phyloP scores from a whole-genome alignment of 2,329 filamentous ascomycete genomes.

The Neonectria neomacrospora region DNA sequence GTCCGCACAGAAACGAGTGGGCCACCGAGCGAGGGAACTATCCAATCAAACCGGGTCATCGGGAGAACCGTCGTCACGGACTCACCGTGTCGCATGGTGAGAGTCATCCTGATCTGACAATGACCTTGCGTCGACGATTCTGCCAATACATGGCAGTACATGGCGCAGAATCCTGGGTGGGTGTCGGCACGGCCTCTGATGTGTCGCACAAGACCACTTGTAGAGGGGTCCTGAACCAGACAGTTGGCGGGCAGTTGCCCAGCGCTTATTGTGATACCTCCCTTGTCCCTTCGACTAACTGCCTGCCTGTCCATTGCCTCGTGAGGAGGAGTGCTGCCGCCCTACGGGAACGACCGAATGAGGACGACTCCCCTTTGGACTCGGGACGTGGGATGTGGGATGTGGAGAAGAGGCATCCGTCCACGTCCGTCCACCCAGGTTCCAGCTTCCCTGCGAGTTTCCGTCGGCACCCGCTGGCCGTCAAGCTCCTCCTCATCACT shows the following conservation, averaged over 20 bases:
- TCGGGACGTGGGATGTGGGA: conserved; percentile 17
- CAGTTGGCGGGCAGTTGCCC: conserved; percentile 2
- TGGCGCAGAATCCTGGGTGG: conserved; percentile 35
- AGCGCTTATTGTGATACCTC: conserved; percentile 11
- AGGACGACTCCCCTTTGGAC: conserved; percentile 7
- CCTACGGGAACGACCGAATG: neutral
- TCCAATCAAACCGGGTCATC: conserved; percentile 34
- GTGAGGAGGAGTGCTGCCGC: neutral
- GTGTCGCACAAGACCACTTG: conserved; percentile 31
- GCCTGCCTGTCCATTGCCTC: neutral
- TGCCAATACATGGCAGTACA: conserved; percentile 26
- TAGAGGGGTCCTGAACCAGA: neutral
- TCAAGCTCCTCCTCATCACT: conserved; percentile 15
- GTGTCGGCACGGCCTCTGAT: conserved; percentile 28
- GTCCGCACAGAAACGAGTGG: conserved; percentile 8
- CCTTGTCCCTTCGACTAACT: neutral
- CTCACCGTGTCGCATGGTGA: conserved; percentile 42
- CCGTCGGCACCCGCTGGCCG: conserved; percentile 6
- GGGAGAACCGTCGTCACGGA: conserved; percentile 26
- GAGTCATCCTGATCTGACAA: conserved; percentile 43
- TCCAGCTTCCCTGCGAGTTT: conserved; percentile 16
- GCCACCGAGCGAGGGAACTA: conserved; percentile 15
- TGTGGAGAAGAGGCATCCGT: conserved; percentile 18
- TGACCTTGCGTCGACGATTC: conserved; percentile 34
- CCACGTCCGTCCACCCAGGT: conserved; percentile 9